Conservation (phyloP, 352 stramenopile species). For the Globisporangium paddicum region DNA sequence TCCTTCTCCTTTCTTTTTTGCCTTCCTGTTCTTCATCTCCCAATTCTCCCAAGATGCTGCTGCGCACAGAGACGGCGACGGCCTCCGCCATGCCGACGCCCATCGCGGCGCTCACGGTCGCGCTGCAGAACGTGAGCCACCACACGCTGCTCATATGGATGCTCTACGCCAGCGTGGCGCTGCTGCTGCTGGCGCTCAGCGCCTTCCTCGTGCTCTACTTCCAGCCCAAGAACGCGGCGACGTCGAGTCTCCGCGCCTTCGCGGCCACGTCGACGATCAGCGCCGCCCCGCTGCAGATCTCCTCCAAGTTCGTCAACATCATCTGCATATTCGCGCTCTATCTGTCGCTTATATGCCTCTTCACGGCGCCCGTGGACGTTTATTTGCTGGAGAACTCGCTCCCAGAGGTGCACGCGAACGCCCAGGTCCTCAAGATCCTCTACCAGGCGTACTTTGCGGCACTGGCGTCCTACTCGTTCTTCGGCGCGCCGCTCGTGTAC, state of each 20-base stretch:
- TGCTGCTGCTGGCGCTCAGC: constrained; percentile 55
- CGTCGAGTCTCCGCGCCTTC: constrained; percentile 49
- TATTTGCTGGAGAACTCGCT: constrained; percentile 72
- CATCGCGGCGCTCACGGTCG: not conserved
- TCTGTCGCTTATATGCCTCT: constrained; percentile 65
- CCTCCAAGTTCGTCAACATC: constrained; percentile 62
- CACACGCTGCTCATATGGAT: constrained; percentile 47
- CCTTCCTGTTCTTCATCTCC: not conserved
- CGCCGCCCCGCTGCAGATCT: constrained; percentile 50
- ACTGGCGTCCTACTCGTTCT: constrained; percentile 60
- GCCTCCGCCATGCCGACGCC: constrained; percentile 3
- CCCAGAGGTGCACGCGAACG: constrained; percentile 52
- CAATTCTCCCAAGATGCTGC: constrained; percentile 11
- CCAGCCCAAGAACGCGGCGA: constrained; percentile 49
- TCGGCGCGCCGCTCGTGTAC: constrained; percentile 69
- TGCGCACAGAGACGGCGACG: constrained; percentile 7
- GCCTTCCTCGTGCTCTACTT: constrained; percentile 52
- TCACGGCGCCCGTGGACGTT: constrained; percentile 76
- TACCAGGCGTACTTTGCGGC: constrained; percentile 72
- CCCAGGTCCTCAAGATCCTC: constrained; percentile 42
- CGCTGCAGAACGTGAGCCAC: constrained; percentile 23
- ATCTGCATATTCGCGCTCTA: constrained; percentile 73
- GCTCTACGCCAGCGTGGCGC: constrained; percentile 55
- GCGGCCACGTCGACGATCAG: constrained; percentile 51
- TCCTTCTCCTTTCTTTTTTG: not conserved